Conservation (phyloP, 1,139 yeast species). For the Pichia sp. region DNA sequence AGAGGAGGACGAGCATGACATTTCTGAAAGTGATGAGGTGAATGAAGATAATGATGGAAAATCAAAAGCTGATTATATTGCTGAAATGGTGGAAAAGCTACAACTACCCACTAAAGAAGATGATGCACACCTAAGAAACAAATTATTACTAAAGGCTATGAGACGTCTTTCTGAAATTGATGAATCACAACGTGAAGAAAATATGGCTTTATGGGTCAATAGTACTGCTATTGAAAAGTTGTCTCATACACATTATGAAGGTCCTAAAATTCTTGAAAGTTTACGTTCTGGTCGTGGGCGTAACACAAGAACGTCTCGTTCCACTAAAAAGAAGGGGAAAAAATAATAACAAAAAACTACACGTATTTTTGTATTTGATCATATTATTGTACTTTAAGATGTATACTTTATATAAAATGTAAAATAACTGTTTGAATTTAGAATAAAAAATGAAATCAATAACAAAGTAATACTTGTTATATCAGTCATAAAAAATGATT, state of each 20-base stretch:
- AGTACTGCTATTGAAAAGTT: slow-evolving; percentile 45
- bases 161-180: slow-evolving; percentile 1
- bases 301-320: neutral
- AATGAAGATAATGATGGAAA: neutral
- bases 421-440: neutral
- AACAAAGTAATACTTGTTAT: too few relatives aligned
- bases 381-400: neutral
- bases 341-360: neutral
- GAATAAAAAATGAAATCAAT: too few relatives aligned
- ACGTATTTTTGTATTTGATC: neutral
- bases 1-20: neutral
- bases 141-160: slow-evolving; percentile 4
- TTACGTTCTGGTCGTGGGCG: slow-evolving; percentile 8
- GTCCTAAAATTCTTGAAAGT: slow-evolving; percentile 27
- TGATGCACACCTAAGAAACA: neutral
- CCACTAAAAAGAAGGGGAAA: neutral
- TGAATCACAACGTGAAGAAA: slow-evolving; percentile 5
- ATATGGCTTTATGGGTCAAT: slow-evolving; percentile 44
- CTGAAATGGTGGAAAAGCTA: slow-evolving; percentile 1
- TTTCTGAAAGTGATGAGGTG: neutral
- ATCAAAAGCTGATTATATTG: neutral
- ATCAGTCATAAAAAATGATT: too few relatives aligned
- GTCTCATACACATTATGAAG: slow-evolving; percentile 53
- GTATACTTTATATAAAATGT: neutral
- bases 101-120: neutral